A percentile compares a stretch with the other conserved stretches of the same genome.
Evolutionary conservation across 768 basidiomycete genomes (phyloP).

Genomic region (Mycena polygramma): DNA sequence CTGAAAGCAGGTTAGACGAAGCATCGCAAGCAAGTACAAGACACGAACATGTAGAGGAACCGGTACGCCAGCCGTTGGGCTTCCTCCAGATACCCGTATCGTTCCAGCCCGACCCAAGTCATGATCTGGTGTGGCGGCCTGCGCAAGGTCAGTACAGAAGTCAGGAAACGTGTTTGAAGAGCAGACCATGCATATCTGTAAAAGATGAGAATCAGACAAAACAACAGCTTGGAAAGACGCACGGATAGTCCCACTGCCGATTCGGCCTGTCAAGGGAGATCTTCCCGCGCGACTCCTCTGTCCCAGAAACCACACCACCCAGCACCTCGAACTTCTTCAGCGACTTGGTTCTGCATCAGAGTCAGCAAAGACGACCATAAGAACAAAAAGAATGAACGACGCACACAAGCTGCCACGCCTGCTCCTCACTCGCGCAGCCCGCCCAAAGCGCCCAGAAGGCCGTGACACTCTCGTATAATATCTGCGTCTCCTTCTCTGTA

Average conservation of each 20-base stretch:
- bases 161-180: slow-evolving; percentile 28
- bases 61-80: slow-evolving; percentile 94
- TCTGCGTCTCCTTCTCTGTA: slow-evolving; percentile 90
- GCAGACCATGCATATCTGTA: slow-evolving; percentile 76
- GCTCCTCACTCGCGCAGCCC: slow-evolving; percentile 96
- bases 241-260: slow-evolving; percentile 99
- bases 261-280: slow-evolving; percentile 97
- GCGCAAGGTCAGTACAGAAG: slow-evolving; percentile 29
- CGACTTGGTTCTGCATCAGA: slow-evolving; percentile 74
- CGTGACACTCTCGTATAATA: slow-evolving; percentile 96
- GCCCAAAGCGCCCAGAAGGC: slow-evolving; percentile 98
- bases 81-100: slow-evolving; percentile 95
- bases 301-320: slow-evolving; percentile 95
- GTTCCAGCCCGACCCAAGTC: slow-evolving; percentile 96
- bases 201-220: slow-evolving; percentile 9
- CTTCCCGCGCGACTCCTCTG: slow-evolving; percentile 95
- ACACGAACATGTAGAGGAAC: slow-evolving; percentile 92
- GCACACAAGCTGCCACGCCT: slow-evolving; percentile 93
- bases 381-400: slow-evolving; percentile 47
- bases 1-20: slow-evolving; percentile 50
- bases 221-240: slow-evolving; percentile 50
- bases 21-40: not conserved
- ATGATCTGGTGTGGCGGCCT: slow-evolving; percentile 99
- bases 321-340: slow-evolving; percentile 96
- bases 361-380: slow-evolving; percentile 37